Evolutionary conservation across 352 stramenopile genomes (phyloP).

Genomic region (Globisporangium carolinianum): DNA sequence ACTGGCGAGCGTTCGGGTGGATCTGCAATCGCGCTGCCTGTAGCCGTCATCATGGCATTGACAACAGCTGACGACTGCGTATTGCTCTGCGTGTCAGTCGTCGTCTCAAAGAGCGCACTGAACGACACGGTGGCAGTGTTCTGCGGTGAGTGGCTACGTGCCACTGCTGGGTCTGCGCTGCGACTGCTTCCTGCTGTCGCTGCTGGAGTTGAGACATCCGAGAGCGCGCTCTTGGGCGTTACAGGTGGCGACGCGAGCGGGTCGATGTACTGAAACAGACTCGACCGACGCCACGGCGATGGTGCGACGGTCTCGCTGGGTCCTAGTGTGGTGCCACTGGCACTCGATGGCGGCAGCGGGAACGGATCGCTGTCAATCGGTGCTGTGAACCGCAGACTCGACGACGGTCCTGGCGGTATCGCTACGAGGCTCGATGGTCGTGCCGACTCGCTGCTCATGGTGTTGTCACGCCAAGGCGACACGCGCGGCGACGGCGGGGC

Average conservation of each 20-base stretch:
- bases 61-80: neutral
- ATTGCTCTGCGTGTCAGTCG: neutral
- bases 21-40: too few species aligned
- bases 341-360: neutral
- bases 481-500: slow-evolving; percentile 7
- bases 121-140: neutral
- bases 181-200: neutral
- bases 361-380: neutral
- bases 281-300: slow-evolving; percentile 7
- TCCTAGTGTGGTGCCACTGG: neutral
- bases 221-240: slow-evolving; percentile 4
- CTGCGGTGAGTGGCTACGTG: neutral
- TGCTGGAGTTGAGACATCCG: too few species aligned
- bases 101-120: neutral
- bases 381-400: neutral
- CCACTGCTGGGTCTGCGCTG: too few species aligned
- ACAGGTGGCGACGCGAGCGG: neutral
- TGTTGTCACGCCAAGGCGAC: slow-evolving; percentile 11
- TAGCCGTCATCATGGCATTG: too few species aligned
- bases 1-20: too few species aligned
- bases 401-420: neutral
- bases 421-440: slow-evolving; percentile 4
- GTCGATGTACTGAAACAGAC: slow-evolving; percentile 20
- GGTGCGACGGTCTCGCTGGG: too few species aligned
- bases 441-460: neutral